A percentile compares a stretch with the other conserved stretches of the same genome.
These are phyloP conservation scores for Aspergillus sclerotialis DNA, from an alignment of 2,329 filamentous ascomycete genomes.

Conservation along the genomic window DNA sequence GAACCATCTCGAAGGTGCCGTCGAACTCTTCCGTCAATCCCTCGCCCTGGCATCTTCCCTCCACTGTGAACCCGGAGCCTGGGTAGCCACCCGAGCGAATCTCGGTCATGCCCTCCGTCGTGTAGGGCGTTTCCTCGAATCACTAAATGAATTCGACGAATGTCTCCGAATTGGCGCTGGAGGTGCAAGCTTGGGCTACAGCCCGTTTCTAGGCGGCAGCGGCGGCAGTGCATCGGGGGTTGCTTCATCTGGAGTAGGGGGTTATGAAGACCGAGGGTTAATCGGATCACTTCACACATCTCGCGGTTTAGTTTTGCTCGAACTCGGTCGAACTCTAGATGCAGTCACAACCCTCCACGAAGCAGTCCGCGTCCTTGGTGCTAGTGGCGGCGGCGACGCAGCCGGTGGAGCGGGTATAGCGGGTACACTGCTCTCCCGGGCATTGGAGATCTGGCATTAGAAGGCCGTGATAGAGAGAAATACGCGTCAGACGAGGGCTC, in stretches of 20 bases:
- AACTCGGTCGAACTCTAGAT: conserved; percentile 65
- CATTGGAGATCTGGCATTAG: conserved; percentile 40
- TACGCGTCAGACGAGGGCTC: conserved; percentile 10
- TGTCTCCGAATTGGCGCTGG: conserved; percentile 71
- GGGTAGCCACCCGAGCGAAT: conserved; percentile 79
- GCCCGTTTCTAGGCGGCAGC: conserved; percentile 49
- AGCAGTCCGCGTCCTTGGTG: conserved; percentile 40
- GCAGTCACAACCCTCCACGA: conserved; percentile 80
- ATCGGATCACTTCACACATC: conserved; percentile 42
- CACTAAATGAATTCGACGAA: conserved; percentile 76
- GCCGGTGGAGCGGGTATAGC: conserved; percentile 42
- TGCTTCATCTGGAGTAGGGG: conserved; percentile 35
- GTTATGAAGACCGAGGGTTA: conserved; percentile 41
- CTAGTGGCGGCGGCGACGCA: conserved; percentile 39
- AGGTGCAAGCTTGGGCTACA: conserved; percentile 71
- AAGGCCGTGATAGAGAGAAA: conserved; percentile 25
- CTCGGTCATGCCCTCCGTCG: conserved; percentile 81
- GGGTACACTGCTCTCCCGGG: conserved; percentile 38
- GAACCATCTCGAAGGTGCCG: conserved; percentile 66
- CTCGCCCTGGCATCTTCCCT: conserved; percentile 73
- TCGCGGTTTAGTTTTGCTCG: conserved; percentile 73
- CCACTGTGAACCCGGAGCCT: conserved; percentile 72
- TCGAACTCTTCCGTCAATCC: conserved; percentile 69
- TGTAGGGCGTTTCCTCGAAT: conserved; percentile 59
- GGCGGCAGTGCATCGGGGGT: conserved; percentile 27